Conservation (phyloP, 2,329 filamentous ascomycete species). For the Phyllosticta paracitricarpa region DNA sequence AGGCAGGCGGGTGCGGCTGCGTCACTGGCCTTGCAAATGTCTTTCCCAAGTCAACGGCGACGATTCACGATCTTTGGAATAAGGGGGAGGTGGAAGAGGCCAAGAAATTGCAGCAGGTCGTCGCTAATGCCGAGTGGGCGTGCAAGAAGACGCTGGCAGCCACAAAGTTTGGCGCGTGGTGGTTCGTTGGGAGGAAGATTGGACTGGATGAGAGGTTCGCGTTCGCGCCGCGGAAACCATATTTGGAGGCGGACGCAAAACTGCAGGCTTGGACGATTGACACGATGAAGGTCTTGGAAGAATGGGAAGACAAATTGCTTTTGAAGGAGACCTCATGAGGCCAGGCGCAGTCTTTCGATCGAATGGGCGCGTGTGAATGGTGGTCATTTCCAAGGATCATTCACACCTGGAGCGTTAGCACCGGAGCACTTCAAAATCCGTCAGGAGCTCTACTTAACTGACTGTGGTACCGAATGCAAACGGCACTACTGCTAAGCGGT, state of each 20-base stretch:
- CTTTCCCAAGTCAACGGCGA: constrained; percentile 23
- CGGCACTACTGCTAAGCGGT: too few species aligned
- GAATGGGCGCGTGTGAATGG: too few species aligned
- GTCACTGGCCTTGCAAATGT: constrained; percentile 41
- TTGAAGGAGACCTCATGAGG: background rate
- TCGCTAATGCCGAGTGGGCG: constrained; percentile 41
- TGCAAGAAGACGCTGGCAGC: constrained; percentile 40
- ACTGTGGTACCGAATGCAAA: too few species aligned
- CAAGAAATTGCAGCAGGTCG: constrained; percentile 30
- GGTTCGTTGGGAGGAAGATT: constrained; percentile 31
- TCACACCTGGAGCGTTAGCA: background rate
- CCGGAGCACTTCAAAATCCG: background rate
- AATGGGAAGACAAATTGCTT: constrained; percentile 18
- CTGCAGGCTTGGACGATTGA: constrained; percentile 35
- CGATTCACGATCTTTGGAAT: constrained; percentile 33
- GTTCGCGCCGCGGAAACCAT: constrained; percentile 37
- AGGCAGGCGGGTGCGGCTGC: constrained; percentile 39
- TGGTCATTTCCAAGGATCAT: too few species aligned
- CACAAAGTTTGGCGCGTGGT: constrained; percentile 39
- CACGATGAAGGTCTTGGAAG: constrained; percentile 30
- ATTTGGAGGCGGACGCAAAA: constrained; percentile 28
- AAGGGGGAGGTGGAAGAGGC: constrained; percentile 31
- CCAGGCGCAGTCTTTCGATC: background rate
- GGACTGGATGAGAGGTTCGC: constrained; percentile 27
- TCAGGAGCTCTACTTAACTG: background rate